phyloP scores from a whole-genome alignment of 345 rosid species.

The Corymbia maculata region DNA sequence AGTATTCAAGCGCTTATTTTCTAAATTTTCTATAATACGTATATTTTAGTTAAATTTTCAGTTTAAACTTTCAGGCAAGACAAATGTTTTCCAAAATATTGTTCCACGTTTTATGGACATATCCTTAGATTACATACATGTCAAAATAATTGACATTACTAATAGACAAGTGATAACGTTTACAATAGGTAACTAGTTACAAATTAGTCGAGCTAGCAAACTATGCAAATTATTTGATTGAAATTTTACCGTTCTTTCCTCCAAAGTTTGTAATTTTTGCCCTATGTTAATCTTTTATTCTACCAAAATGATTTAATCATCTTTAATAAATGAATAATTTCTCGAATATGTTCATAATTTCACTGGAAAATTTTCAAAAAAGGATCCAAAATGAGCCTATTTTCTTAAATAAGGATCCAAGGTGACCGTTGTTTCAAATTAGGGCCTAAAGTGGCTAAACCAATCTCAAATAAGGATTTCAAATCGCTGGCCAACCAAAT shows the following conservation, averaged over 20 bases:
- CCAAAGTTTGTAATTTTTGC: background rate
- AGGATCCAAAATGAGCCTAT: too few relatives aligned
- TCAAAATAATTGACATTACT: fast-evolving
- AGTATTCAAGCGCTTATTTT: background rate
- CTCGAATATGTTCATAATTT: background rate
- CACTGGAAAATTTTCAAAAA: too few relatives aligned
- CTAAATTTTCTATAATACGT: background rate
- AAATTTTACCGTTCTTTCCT: background rate
- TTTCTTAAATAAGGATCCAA: too few relatives aligned
- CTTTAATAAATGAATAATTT: background rate
- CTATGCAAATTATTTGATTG: background rate
- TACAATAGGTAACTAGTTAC: background rate
- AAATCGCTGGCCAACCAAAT: too few relatives aligned
- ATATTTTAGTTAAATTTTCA: background rate
- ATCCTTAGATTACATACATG: background rate
- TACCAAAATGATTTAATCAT: background rate
- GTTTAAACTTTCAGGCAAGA: background rate
- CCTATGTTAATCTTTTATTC: background rate
- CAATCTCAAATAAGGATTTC: too few relatives aligned
- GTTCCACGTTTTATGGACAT: background rate
- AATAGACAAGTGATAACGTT: background rate
- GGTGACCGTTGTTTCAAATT: too few relatives aligned
- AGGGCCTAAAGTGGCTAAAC: too few relatives aligned
- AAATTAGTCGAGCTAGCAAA: background rate
- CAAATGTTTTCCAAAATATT: background rate